Evolutionary conservation across 371 early-diverging fungal species (phyloP), one percentile per base, ranked within the genome.

Genomic region (Thermomucor indicae-seudaticae): DNA sequence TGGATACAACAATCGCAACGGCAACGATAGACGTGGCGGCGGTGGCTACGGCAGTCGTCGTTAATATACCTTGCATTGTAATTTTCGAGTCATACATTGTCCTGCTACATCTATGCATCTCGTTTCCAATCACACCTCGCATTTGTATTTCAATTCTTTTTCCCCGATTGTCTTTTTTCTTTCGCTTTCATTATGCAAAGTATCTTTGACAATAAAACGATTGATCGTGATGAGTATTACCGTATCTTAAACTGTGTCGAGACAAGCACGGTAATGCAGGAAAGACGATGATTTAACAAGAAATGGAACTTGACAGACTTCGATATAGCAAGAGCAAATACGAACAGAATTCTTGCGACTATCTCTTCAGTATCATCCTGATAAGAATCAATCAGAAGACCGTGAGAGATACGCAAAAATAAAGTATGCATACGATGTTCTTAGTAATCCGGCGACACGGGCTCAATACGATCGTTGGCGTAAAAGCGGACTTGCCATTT

Each of bases 311-410:
- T 7, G 7, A 8, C 32, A 32, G 32, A 32, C 3, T 37, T 4
- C 3, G 3, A 16, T 37, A 11, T 19, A 37, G 37, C 37, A 37
- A 37, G 11, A 37, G 5, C 37, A 37, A 10, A 37, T 37, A 3
- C 37, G 37, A 37, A 19, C 37, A 37, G 37, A 37, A 37, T 37
- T 5, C 37, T 16, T 16, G 37, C 37, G 37, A 11, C 19, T 49
- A 8, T 97, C 97, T 6, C 73, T 93, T 45, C 86, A 86, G 63
- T 97, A 91, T 62, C 99, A 99, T 64, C 98, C 98, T 0, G 98
- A 97, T 65, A 97, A 94, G 67, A 96, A 97, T 59, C 80, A 77
- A 12, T 93, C 96, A 2, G 92, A 95, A 4, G 96, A 95, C 24
- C 93, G 96, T 3, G 94, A 93, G 27, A n/a, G n/a, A n/a, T 69